phyloP scores from a whole-genome alignment of 495 filamentous ascomycete species.

The Viridothelium virens region DNA sequence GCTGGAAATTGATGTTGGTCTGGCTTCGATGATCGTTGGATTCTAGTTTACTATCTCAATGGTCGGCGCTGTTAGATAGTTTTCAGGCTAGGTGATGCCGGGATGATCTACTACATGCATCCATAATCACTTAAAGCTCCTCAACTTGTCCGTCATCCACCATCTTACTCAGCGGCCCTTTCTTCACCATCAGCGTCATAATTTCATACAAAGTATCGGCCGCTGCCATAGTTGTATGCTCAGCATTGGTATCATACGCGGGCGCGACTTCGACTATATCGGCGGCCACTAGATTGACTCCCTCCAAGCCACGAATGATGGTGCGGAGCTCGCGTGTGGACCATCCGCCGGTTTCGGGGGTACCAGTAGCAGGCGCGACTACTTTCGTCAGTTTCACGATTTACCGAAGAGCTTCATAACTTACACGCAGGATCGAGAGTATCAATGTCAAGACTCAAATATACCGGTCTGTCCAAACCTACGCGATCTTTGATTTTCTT shows the following conservation, averaged over 20 bases:
- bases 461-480: conserved; percentile 63
- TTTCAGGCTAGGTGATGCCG: no score
- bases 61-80: no score
- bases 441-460: conserved; percentile 84
- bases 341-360: conserved; percentile 84
- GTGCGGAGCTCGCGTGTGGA: conserved; percentile 68
- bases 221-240: conserved; percentile 77
- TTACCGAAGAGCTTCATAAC: conserved; percentile 23
- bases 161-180: conserved; percentile 38
- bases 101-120: not conserved
- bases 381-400: conserved; percentile 1
- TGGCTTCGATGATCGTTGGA: no score
- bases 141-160: conserved; percentile 14
- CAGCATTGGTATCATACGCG: conserved; percentile 73
- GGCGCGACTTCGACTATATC: conserved; percentile 86
- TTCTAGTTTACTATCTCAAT: no score
- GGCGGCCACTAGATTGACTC: conserved; percentile 67
- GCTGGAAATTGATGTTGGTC: no score
- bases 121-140: conserved; percentile 15
- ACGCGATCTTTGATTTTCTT: conserved; percentile 66
- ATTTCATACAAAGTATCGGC: conserved; percentile 78
- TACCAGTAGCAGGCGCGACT: conserved; percentile 78
- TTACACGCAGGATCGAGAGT: conserved; percentile 75
- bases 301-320: conserved; percentile 64
- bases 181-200: conserved; percentile 71